Conservation (phyloP, 345 rosid species). For the Syzygium aromaticum region DNA sequence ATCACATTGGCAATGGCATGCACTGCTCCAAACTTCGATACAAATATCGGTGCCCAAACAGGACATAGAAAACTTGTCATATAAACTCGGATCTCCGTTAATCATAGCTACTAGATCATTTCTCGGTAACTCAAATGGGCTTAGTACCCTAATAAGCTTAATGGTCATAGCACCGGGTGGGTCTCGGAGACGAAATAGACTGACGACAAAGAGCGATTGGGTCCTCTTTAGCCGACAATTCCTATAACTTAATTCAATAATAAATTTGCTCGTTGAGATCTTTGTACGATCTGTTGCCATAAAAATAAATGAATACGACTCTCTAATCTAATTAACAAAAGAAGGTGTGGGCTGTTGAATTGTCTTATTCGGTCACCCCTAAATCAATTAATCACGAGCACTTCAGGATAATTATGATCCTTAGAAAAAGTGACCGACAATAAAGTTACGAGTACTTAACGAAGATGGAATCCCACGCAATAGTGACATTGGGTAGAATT, state of each 20-base stretch:
- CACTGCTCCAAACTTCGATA: background rate
- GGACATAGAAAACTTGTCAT: background rate
- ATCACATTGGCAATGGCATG: background rate
- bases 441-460: too few species aligned
- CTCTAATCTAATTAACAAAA: background rate
- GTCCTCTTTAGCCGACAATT: too few species aligned
- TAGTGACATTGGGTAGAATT: background rate
- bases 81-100: background rate
- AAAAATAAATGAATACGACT: background rate
- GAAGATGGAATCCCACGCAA: too few species aligned
- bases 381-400: too few species aligned
- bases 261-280: background rate
- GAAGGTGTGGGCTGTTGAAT: too few species aligned
- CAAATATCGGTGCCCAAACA: background rate
- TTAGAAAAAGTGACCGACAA: too few species aligned
- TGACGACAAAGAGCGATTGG: too few species aligned
- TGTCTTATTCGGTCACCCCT: too few species aligned
- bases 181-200: too few species aligned
- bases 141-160: background rate
- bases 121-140: background rate
- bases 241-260: background rate
- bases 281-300: background rate
- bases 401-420: too few species aligned
- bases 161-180: background rate
- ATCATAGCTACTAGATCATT: background rate